A percentile compares a stretch with the other conserved stretches of the same genome.
Evolutionary conservation across 139 green algal genomes (phyloP).

Genomic region (Spirogloea muscicola): DNA sequence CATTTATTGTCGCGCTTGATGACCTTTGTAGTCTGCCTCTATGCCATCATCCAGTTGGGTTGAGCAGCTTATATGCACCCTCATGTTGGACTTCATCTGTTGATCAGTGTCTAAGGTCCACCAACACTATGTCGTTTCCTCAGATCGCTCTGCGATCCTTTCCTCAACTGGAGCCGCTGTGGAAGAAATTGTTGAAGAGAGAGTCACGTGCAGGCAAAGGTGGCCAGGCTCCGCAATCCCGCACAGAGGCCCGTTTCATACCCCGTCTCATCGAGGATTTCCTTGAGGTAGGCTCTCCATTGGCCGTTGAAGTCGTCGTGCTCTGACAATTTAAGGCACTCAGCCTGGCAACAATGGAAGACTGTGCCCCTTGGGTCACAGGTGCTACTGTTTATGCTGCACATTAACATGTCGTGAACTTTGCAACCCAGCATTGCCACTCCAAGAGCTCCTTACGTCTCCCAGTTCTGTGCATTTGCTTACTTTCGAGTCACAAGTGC

Average conservation of each 20-base stretch:
- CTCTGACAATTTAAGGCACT: not conserved
- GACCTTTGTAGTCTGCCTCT: not conserved
- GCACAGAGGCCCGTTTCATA: conserved; percentile 64
- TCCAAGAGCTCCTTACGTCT: too few species aligned
- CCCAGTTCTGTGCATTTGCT: too few species aligned
- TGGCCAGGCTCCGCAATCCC: conserved; percentile 45
- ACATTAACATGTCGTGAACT: not conserved
- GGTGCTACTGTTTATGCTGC: not conserved
- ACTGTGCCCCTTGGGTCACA: not conserved
- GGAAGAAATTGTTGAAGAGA: conserved; percentile 75
- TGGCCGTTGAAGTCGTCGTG: not conserved
- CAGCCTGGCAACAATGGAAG: not conserved
- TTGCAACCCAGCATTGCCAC: too few species aligned
- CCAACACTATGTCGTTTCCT: conserved; percentile 1
- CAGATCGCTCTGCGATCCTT: conserved; percentile 60
- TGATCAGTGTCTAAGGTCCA: not conserved
- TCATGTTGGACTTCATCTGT: not conserved
- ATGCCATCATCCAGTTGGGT: not conserved
- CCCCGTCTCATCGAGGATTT: conserved; percentile 71
- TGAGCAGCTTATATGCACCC: not conserved
- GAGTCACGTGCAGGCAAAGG: conserved; percentile 66
- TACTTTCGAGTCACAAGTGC: too few species aligned
- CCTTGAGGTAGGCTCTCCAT: conserved; percentile 41
- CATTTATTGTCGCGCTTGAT: not conserved
- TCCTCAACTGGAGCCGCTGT: conserved; percentile 75